Base-by-base conservation (phyloP, 495 filamentous ascomycete genomes). In the Neurospora discreta region DNA sequence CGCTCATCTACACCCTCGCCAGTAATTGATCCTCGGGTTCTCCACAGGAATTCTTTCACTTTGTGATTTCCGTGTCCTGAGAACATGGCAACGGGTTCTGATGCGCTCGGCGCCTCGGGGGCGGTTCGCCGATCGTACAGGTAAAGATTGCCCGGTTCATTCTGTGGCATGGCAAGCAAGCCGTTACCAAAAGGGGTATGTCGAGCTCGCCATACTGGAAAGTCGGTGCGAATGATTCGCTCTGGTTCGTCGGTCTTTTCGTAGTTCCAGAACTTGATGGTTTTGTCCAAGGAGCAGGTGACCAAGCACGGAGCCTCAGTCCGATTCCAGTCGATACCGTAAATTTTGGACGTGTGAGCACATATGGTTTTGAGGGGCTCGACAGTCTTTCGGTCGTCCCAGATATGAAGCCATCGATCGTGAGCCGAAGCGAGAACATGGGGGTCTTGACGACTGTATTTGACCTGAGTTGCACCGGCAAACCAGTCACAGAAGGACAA, bases 241-340 rank as follows among this genome's bases (percentile, higher is more conserved):
- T 94, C 90, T 0, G 93, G 91, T 73, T 91, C 88, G 15, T 85
- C 81, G 38, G 86, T 82, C 39, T 87, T 85, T 7, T 82, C 86
- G 74, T 92, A 95, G 79, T 97, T 90, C 95, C 95, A 98, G 76
- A 97, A 93, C 75, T 96, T 97, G 79, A 98, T 93, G 10, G 92
- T 96, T 76, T 90, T 92, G 77, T 98, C 95, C 68, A 97, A 80
- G 3, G 94, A 95, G 80, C 95, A 97, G 11, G 95, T 98, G 6
- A 92, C 87, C 38, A 98, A 78, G 39, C 88, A 89, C 10, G 88
- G 89, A 8, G 89, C 77, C 42, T 89, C 84, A 0, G 90, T 89
- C 73, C 95, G 87, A 77, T 95, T 94, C 95, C 95, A 98, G 81
- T 97, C 95, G 26, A 98, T 85, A 15, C 95, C 95, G 79, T 97